Evolutionary conservation across 2,329 filamentous ascomycete species (phyloP), one percentile per base, ranked within the genome.

Genomic region (Cladophialophora yegresii): DNA sequence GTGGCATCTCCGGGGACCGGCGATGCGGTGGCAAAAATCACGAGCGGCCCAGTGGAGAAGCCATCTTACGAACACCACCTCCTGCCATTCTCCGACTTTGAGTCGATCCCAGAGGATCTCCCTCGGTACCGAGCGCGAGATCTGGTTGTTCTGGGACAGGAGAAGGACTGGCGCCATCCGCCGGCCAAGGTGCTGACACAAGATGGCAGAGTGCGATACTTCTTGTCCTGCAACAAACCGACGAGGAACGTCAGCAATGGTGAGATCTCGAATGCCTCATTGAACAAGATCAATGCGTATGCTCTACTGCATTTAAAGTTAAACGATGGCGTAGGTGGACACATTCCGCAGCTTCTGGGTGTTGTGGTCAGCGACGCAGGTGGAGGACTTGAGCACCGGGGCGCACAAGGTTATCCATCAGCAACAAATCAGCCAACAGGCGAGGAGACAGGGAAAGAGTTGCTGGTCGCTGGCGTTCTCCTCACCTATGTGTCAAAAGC

Each of bases 11-110:
- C 13, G 9, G 7, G 50, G 8, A 28, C 23, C 5, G 50, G 23
- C 28, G 49, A 64, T 32, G 62, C 57, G 8, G 57, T 55, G 30
- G 56, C 62, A 6, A 33, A 16, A n/a, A 40, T 64, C 20, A 55
- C 61, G 22, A 45, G n/a, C 10, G 62, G 62, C 2, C 62, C 62
- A 1, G 20, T 43, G 1, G 49, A 49, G 10, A 54, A 33, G 7
- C 56, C 56, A 6, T 59, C 62, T 7, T 64, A 64, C 56, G 62
- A 64, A 36, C 49, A 59, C 28, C 32, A 55, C 36, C 62, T 55
- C 4, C n/a, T 64, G 36, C 13, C 32, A 5, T 45, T 54, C 26
- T 47, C 49, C 3, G 56, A 54, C 30, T 36, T 64, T 13, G n/a
- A 23, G n/a, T 45, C 22, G 23, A 26, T 64, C 4, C 57, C 62